These are phyloP conservation scores for Sindora glabra DNA, from an alignment of 306 rosid genomes.

Conservation along the genomic window DNA sequence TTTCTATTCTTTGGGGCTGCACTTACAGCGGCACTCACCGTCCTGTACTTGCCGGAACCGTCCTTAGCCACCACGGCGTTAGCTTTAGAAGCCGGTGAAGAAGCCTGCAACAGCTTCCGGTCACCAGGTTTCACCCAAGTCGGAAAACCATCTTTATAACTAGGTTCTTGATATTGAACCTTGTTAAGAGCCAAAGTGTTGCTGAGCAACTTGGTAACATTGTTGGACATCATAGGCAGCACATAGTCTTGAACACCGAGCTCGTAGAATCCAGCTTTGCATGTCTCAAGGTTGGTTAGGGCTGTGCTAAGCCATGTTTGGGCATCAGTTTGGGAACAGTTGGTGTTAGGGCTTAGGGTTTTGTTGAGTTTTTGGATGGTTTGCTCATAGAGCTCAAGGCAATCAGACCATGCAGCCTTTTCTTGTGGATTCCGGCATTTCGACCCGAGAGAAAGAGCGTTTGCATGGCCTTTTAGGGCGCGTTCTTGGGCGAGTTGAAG, in stretches of 20 bases:
- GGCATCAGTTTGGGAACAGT: conserved; percentile 32
- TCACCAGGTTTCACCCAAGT: conserved; percentile 63
- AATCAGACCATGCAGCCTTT: conserved; percentile 60
- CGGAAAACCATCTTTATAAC: conserved; percentile 41
- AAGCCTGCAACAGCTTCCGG: conserved; percentile 49
- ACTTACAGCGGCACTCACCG: conserved; percentile 39
- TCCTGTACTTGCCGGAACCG: conserved; percentile 51
- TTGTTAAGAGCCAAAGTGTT: conserved; percentile 57
- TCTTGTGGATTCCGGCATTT: conserved; percentile 29
- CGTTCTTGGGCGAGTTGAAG: conserved; percentile 35
- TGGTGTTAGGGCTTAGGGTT: conserved; percentile 22
- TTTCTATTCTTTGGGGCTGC: conserved; percentile 32
- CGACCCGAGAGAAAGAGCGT: conserved; percentile 19
- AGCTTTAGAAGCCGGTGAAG: conserved; percentile 29
- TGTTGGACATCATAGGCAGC: conserved; percentile 42
- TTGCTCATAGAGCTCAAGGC: conserved; percentile 47
- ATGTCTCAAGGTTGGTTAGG: conserved; percentile 57
- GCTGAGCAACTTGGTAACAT: conserved; percentile 53
- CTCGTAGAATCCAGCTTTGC: conserved; percentile 43
- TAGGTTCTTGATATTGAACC: conserved; percentile 16
- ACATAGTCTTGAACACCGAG: conserved; percentile 39
- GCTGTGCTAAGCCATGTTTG: conserved; percentile 73
- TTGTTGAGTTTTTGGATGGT: conserved; percentile 41
- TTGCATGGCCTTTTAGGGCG: conserved; percentile 27
- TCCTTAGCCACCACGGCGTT: conserved; percentile 53